Evolutionary conservation across 768 basidiomycete genomes (phyloP).

Genomic region (Astraeus odoratus): DNA sequence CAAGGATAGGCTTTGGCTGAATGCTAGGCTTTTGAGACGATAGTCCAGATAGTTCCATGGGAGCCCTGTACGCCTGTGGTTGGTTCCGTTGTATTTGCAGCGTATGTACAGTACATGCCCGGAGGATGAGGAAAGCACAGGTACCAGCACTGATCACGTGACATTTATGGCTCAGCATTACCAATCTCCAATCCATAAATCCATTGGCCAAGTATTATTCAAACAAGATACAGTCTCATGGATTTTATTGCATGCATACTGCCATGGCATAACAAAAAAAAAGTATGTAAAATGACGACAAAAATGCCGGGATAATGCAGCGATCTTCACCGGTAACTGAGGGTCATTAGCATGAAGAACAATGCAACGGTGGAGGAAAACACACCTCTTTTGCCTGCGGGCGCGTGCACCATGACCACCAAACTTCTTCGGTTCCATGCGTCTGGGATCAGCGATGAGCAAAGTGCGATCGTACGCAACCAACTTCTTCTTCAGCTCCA

Average conservation of each 20-base stretch:
- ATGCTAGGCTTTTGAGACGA: conserved; percentile 8
- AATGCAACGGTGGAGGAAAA: conserved; percentile 1
- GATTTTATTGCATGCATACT: conserved; percentile 27
- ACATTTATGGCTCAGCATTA: neutral
- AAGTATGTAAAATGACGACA: conserved; percentile 38
- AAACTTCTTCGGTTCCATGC: conserved; percentile 99
- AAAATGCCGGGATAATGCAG: conserved; percentile 31
- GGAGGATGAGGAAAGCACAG: neutral
- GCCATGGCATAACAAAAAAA: conserved; percentile 31
- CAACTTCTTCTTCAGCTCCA: conserved; percentile 97
- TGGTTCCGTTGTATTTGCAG: too few relatives aligned
- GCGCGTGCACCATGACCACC: conserved; percentile 98
- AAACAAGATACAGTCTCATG: conserved; percentile 13
- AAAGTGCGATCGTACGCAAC: conserved; percentile 91
- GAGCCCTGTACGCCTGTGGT: neutral
- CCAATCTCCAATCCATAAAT: too few relatives aligned
- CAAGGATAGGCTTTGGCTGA: conserved; percentile 28
- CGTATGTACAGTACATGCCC: too few relatives aligned
- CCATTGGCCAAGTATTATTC: neutral
- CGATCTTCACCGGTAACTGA: conserved; percentile 60
- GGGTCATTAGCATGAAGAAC: conserved; percentile 6
- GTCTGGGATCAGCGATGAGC: conserved; percentile 89
- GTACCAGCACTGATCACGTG: neutral
- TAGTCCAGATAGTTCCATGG: conserved; percentile 18
- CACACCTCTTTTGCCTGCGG: conserved; percentile 92